These are phyloP conservation scores for Euphorbia schlechtendalii DNA, from an alignment of 441 rosid genomes.

Conservation along the genomic window DNA sequence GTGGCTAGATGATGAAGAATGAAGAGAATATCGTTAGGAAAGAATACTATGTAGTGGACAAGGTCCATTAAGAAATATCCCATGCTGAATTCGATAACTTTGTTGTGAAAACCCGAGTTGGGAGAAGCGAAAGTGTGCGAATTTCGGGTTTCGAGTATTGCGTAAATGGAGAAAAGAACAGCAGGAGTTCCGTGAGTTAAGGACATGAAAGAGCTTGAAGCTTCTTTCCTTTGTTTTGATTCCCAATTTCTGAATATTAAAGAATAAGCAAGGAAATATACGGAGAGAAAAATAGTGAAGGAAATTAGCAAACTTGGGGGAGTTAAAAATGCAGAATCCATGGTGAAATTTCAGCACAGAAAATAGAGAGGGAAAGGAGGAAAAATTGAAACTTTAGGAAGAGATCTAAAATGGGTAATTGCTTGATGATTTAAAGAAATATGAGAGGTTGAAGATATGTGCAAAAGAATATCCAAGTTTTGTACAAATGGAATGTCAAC, in stretches of 20 bases:
- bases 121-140: slow-evolving; percentile 39
- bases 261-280: slow-evolving; percentile 44
- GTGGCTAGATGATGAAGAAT: slow-evolving; percentile 81
- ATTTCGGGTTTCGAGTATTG: slow-evolving; percentile 22
- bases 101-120: slow-evolving; percentile 42
- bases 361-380: neutral
- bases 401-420: neutral
- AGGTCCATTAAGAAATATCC: slow-evolving; percentile 73
- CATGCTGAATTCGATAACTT: slow-evolving; percentile 64
- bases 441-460: neutral
- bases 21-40: slow-evolving; percentile 58
- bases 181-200: slow-evolving; percentile 79
- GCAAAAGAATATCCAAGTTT: slow-evolving; percentile 1
- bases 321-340: slow-evolving; percentile 15
- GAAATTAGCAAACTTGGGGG: slow-evolving; percentile 28
- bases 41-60: slow-evolving; percentile 55
- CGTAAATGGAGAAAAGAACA: slow-evolving; percentile 36
- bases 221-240: slow-evolving; percentile 39
- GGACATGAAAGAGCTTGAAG: slow-evolving; percentile 71
- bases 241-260: slow-evolving; percentile 55
- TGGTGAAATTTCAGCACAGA: neutral
- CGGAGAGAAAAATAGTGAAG: slow-evolving; percentile 37
- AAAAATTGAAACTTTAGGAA: neutral
- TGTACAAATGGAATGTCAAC: no score
- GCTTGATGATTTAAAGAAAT: neutral